These are phyloP conservation scores for Ophiostoma triangulosporum DNA, from an alignment of 2,329 filamentous ascomycete species.

Conservation along the genomic window DNA sequence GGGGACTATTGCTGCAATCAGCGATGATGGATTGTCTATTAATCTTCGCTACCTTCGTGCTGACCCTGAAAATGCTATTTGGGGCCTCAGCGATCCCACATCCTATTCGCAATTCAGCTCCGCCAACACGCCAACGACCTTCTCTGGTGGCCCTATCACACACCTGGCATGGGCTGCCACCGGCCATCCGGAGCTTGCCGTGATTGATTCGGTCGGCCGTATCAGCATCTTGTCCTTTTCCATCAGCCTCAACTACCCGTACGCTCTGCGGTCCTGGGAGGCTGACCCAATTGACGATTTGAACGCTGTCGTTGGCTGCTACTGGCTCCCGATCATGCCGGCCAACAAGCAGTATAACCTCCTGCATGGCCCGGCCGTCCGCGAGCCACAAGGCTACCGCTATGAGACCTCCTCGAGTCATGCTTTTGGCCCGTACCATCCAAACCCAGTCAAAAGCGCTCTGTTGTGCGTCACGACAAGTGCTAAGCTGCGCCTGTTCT, in stretches of 20 bases:
- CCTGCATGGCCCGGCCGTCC: conserved; percentile 49
- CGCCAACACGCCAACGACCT: conserved; percentile 20
- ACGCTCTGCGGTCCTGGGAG: conserved; percentile 45
- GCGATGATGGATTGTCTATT: conserved; percentile 54
- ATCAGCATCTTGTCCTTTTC: conserved; percentile 61
- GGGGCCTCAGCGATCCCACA: conserved; percentile 64
- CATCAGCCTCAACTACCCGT: conserved; percentile 60
- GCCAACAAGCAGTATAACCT: conserved; percentile 33
- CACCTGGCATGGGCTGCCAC: conserved; percentile 72
- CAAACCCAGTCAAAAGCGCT: conserved; percentile 55
- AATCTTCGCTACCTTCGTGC: conserved; percentile 62
- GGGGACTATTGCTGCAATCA: conserved; percentile 74
- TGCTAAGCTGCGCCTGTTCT: conserved; percentile 63
- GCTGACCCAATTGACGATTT: conserved; percentile 61
- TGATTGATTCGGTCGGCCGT: conserved; percentile 67
- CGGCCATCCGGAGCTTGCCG: conserved; percentile 62
- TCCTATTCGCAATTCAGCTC: conserved; percentile 46
- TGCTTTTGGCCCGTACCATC: conserved; percentile 60
- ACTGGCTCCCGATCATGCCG: conserved; percentile 61
- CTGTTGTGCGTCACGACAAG: conserved; percentile 64
- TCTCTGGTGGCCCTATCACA: conserved; percentile 52
- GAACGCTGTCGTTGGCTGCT: conserved; percentile 65
- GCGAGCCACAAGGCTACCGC: conserved; percentile 47
- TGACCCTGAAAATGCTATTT: conserved; percentile 54
- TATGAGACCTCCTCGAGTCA: conserved; percentile 55